Evolutionary conservation across 257 asterid genomes (phyloP).

Genomic region (Haberlea rhodopensis): DNA sequence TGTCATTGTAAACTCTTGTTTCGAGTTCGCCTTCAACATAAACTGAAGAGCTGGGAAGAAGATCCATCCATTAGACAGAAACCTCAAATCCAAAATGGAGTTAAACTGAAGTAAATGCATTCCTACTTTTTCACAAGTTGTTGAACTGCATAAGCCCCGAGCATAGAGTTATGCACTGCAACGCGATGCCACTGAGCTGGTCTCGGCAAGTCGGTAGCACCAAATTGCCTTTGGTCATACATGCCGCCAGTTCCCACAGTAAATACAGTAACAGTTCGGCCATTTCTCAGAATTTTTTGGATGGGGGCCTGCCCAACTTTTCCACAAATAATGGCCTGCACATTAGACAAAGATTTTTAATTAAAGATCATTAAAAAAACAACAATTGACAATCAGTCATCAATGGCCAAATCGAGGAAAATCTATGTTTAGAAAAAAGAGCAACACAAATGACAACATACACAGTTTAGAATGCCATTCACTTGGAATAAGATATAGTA

Average conservation of each 20-base stretch:
- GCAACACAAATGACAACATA: constrained; percentile 13
- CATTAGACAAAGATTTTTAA: constrained; percentile 2
- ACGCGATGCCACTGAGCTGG: constrained; percentile 98
- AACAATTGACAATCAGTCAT: neutral
- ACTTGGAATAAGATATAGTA: neutral
- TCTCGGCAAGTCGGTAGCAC: constrained; percentile 55
- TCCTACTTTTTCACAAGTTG: constrained; percentile 76
- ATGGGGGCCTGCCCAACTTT: constrained; percentile 87
- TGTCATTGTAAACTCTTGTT: constrained; percentile 94
- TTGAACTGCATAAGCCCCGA: constrained; percentile 86
- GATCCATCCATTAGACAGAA: constrained; percentile 31
- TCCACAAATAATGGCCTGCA: constrained; percentile 88
- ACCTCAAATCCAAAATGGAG: constrained; percentile 9
- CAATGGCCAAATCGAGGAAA: neutral
- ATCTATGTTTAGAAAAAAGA: neutral
- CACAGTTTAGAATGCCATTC: neutral
- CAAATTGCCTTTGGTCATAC: constrained; percentile 76
- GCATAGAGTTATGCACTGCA: constrained; percentile 86
- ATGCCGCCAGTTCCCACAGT: constrained; percentile 96
- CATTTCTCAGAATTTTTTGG: constrained; percentile 93
- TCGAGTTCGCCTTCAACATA: constrained; percentile 97
- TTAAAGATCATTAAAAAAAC: neutral
- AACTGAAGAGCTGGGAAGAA: constrained; percentile 78
- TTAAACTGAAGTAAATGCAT: constrained; percentile 2
- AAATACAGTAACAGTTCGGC: constrained; percentile 74